Evolutionary conservation across 2,329 filamentous ascomycete genomes (phyloP), one percentile per base, ranked within the genome.

Genomic region (Scedosporium dehoogii): DNA sequence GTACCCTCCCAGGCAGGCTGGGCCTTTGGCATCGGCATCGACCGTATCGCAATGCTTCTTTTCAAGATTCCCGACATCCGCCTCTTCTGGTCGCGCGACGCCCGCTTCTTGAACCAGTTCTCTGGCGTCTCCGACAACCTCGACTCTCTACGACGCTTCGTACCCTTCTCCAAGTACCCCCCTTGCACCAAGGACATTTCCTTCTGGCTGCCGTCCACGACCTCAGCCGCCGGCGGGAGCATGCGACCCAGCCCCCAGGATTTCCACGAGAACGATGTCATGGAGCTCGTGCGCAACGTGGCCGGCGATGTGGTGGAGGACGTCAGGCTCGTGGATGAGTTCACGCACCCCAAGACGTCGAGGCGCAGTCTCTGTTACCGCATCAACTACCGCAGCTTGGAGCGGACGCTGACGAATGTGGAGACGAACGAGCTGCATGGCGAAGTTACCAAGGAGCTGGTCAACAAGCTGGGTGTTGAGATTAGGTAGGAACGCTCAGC

Each of bases 41-140:
- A 99, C 74, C 86, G 94, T 65, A 93, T 99, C 66, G 93, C 94
- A 64, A 99, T 99, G 94, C 84, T 99, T 42, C 84, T 99, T 25
- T 99, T 97, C 79, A 88, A 90, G 64, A 96, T 99, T 64, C 91
- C 92, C 0, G 94, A 99, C 71, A 99, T 99, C 68, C 88, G 94
- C 12, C 85, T 97, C 4, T 97, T 99, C 78, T 99, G 94, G 94
- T 96, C 90, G 38, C 79, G 81, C 62, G 94, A 99, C 73, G 71
- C 81, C 68, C 85, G 94, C 7, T 99, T 99, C 76, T 76, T 96
- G n/a, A 79, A 78, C 10, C 94, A 99, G 74, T 99, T 99, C 74
- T 78, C 76, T 23, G 84, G 85, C 46, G 79, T 87, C 2, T 83
- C 81, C 2, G 79, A 79, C 58, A 69, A 82, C 65, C 71, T 83